Evolutionary conservation across 306 rosid genomes (phyloP).

Genomic region (Hippophae rhamnoides): DNA sequence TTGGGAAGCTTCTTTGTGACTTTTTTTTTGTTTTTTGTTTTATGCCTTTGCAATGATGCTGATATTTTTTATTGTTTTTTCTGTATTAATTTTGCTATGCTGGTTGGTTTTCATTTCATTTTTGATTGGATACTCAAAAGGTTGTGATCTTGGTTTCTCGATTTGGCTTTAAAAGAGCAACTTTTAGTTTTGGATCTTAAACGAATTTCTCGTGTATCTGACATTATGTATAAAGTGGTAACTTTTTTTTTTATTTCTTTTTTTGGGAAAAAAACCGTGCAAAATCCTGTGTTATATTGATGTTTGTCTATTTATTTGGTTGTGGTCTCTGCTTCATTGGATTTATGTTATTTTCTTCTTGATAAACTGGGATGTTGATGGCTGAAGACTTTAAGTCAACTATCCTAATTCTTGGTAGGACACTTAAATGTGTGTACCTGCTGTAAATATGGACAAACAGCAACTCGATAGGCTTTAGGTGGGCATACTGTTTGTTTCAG

Average conservation of each 20-base stretch:
- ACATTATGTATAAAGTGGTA: too few relatives aligned
- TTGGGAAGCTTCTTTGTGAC: not conserved
- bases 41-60: not conserved
- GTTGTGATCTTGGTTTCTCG: not conserved
- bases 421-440: constrained; percentile 53
- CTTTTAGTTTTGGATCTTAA: not conserved
- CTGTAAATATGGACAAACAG: constrained; percentile 71
- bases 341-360: not conserved
- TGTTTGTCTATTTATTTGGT: not conserved
- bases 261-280: not conserved
- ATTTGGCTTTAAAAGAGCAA: not conserved
- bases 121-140: not conserved
- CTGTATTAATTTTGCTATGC: not conserved
- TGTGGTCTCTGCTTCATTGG: not conserved
- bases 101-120: not conserved
- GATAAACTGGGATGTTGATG: not conserved
- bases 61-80: not conserved
- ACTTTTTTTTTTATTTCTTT: too few relatives aligned
- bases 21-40: not conserved
- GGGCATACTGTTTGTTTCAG: constrained; percentile 41
- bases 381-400: not conserved
- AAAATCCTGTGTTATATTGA: not conserved
- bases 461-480: constrained; percentile 52
- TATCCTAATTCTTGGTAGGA: constrained; percentile 91
- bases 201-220: too few relatives aligned